phyloP scores from a whole-genome alignment of 345 rosid species.

The Noccaea caerulescens region DNA sequence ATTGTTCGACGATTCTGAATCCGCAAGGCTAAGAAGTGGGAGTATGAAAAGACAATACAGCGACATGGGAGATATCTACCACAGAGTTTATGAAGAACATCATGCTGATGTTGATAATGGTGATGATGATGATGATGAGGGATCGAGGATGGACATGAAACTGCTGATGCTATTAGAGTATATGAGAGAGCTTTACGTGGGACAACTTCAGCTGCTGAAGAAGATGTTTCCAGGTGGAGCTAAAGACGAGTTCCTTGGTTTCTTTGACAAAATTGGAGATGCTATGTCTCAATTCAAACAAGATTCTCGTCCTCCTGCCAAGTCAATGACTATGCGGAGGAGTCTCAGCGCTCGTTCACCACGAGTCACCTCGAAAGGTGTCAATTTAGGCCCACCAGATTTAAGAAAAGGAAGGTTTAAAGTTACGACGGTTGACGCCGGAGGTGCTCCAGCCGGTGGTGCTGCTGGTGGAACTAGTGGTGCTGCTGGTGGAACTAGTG shows the following conservation, averaged over 20 bases:
- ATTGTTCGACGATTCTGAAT: slow-evolving; percentile 42
- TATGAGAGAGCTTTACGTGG: slow-evolving; percentile 46
- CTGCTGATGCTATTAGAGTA: slow-evolving; percentile 44
- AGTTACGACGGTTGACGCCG: slow-evolving; percentile 36
- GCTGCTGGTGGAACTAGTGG: slow-evolving; percentile 17
- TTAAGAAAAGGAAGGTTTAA: slow-evolving; percentile 38
- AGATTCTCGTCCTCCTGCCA: slow-evolving; percentile 23
- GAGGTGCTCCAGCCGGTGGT: slow-evolving; percentile 12
- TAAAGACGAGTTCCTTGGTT: slow-evolving; percentile 42
- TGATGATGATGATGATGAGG: slow-evolving; percentile 11
- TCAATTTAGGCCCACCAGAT: slow-evolving; percentile 15
- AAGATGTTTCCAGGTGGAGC: slow-evolving; percentile 42
- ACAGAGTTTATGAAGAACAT: slow-evolving; percentile 29
- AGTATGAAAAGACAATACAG: slow-evolving; percentile 47
- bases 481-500: slow-evolving; percentile 25
- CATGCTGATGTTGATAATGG: background rate
- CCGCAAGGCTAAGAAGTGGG: slow-evolving; percentile 36
- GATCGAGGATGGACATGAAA: slow-evolving; percentile 33
- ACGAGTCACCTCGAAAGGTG: slow-evolving; percentile 16
- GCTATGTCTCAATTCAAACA: slow-evolving; percentile 39
- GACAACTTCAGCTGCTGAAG: slow-evolving; percentile 34
- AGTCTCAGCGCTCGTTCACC: slow-evolving; percentile 36
- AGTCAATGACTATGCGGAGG: slow-evolving; percentile 40
- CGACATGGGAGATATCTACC: slow-evolving; percentile 42
- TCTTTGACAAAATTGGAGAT: slow-evolving; percentile 41